Conservation (phyloP, 75 land plant genomes). For the Larix kaempferi region DNA sequence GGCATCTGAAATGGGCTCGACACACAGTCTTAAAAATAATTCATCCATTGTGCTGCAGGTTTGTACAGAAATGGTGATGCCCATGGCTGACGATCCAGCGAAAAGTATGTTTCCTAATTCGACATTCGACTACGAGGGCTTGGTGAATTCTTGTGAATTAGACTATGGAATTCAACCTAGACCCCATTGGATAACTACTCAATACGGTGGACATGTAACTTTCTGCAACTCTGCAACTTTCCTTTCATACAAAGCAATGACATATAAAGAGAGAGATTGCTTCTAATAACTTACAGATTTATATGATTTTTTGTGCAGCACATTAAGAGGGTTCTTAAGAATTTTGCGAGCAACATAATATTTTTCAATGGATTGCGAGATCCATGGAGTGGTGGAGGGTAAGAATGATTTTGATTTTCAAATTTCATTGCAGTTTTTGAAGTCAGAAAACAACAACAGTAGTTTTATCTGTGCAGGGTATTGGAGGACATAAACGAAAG, state of each 20-base stretch:
- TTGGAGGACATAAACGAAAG: neutral
- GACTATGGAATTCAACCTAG: conserved; percentile 19
- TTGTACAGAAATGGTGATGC: conserved; percentile 52
- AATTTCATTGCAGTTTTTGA: neutral
- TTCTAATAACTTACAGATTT: neutral
- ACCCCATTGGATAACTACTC: conserved; percentile 31
- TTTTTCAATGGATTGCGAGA: conserved; percentile 17
- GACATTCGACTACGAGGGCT: conserved; percentile 11
- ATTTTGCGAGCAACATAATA: conserved; percentile 10
- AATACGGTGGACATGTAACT: conserved; percentile 46
- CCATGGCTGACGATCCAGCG: conserved; percentile 31
- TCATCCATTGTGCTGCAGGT: conserved; percentile 18
- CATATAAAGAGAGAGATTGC: neutral
- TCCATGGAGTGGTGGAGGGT: conserved; percentile 21
- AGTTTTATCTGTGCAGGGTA: neutral
- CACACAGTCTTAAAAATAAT: neutral
- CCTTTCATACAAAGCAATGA: neutral
- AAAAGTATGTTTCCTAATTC: conserved; percentile 32
- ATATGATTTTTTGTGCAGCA: neutral
- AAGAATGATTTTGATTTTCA: neutral
- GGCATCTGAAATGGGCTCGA: neutral
- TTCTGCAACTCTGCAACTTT: neutral
- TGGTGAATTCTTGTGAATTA: neutral
- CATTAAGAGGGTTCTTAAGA: conserved; percentile 6
- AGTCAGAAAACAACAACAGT: too few species aligned